Percentiles rank a stretch among this genome's conserved stretches.
phyloP scores from a whole-genome alignment of 192 early-diverging fungal species.

The Umbelopsis sp. region DNA sequence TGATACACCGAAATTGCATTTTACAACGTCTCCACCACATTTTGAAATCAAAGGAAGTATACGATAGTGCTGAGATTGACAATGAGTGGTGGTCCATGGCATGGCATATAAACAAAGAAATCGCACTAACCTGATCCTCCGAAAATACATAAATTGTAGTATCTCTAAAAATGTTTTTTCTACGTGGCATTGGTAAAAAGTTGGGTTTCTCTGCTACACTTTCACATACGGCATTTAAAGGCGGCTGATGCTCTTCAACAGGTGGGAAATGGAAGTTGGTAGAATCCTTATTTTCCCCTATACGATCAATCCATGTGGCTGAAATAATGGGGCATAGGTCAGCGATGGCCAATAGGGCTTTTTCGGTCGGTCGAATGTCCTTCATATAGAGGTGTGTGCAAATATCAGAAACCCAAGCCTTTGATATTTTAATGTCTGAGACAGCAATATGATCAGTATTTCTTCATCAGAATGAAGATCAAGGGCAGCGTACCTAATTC shows the following conservation, averaged over 20 bases:
- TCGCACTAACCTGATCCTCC: not conserved
- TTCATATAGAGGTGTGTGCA: conserved; percentile 14
- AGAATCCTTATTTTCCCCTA: not conserved
- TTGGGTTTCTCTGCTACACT: not conserved
- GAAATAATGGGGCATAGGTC: conserved; percentile 6
- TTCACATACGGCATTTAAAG: not conserved
- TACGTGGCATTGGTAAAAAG: conserved; percentile 11
- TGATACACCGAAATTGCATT: not conserved
- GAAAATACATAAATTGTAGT: conserved; percentile 6
- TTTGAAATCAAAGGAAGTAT: conserved; percentile 1
- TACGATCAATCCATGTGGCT: not conserved
- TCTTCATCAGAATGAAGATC: not conserved
- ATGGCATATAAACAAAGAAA: not conserved
- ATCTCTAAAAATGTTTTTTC: not conserved
- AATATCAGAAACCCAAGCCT: conserved; percentile 2
- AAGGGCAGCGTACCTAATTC: not conserved
- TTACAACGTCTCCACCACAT: not conserved
- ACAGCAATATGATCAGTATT: not conserved
- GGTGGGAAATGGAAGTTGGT: not conserved
- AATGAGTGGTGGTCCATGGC: not conserved
- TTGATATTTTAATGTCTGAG: conserved; percentile 8
- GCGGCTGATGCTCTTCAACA: not conserved
- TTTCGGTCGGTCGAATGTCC: not conserved
- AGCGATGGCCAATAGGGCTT: not conserved
- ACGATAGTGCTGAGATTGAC: not conserved